These are phyloP conservation scores for Thielaviopsis euricoi DNA, from an alignment of 2,329 filamentous ascomycete genomes.

Conservation along the genomic window DNA sequence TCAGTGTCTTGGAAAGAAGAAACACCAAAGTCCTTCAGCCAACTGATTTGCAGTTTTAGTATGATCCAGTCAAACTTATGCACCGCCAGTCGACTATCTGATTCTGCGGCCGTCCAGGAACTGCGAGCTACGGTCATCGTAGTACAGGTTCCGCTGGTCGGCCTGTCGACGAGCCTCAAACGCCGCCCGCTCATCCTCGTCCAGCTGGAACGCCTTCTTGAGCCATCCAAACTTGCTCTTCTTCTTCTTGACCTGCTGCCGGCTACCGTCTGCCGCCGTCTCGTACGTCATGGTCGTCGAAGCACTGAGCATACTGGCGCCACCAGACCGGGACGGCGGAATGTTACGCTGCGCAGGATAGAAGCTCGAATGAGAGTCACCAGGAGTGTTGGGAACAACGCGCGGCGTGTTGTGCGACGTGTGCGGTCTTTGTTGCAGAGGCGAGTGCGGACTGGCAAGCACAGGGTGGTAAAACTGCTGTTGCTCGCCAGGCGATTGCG, in stretches of 20 bases:
- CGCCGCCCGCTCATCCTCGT: conserved; percentile 43
- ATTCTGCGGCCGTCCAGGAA: conserved; percentile 35
- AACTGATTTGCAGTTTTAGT: too few relatives aligned
- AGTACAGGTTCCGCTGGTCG: conserved; percentile 30
- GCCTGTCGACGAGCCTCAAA: conserved; percentile 39
- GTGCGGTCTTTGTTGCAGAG: conserved; percentile 42
- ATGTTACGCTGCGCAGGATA: conserved; percentile 27
- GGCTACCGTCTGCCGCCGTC: conserved; percentile 17
- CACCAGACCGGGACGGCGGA: conserved; percentile 32
- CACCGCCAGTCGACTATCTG: background rate
- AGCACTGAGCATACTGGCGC: conserved; percentile 40
- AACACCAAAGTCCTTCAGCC: too few relatives aligned
- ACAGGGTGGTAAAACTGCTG: conserved; percentile 44
- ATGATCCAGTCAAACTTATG: too few relatives aligned
- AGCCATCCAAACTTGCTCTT: conserved; percentile 51
- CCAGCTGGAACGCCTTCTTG: conserved; percentile 49
- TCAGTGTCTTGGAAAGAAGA: too few relatives aligned
- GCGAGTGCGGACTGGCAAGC: conserved; percentile 45
- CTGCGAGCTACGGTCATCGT: conserved; percentile 32
- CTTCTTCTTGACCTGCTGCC: conserved; percentile 42
- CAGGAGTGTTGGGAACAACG: conserved; percentile 1
- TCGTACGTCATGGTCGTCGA: conserved; percentile 31
- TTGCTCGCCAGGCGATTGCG: conserved; percentile 18
- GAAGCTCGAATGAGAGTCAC: conserved; percentile 16
- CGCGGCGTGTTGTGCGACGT: conserved; percentile 25